Percentiles rank a stretch among this genome's conserved stretches.
These are phyloP conservation scores for Diaporthe aspalathi DNA, from an alignment of 2,329 filamentous ascomycete species.

Conservation along the genomic window DNA sequence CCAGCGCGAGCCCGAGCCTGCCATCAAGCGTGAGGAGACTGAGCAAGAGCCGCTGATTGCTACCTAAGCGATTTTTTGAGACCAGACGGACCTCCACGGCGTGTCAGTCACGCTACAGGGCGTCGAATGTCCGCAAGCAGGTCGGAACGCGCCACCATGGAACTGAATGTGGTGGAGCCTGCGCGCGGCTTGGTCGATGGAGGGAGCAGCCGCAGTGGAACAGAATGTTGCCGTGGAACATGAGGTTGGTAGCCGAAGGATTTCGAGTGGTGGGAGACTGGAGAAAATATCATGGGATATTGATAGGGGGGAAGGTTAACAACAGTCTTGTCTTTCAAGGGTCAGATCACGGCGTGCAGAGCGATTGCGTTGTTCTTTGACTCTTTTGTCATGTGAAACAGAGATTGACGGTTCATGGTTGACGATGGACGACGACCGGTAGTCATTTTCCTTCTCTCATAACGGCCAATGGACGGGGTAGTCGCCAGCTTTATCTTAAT, in stretches of 20 bases:
- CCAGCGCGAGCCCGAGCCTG: constrained; percentile 46
- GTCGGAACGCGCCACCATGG: not conserved
- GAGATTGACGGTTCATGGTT: constrained; percentile 37
- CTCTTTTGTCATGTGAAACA: constrained; percentile 24
- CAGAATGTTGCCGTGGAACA: not conserved
- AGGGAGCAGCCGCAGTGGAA: not conserved
- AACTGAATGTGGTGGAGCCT: not conserved
- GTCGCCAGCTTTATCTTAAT: constrained; percentile 32
- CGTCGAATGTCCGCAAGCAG: not conserved
- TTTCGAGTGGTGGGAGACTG: not conserved
- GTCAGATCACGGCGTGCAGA: constrained; percentile 36
- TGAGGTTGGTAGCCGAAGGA: constrained; percentile 1
- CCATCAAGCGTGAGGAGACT: constrained; percentile 44
- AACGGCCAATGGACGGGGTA: constrained; percentile 30
- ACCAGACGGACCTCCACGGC: not conserved
- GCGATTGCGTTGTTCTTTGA: constrained; percentile 34
- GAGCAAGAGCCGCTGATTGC: constrained; percentile 50
- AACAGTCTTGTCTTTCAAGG: constrained; percentile 18
- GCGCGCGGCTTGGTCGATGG: not conserved
- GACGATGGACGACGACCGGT: constrained; percentile 37
- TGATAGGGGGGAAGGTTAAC: constrained; percentile 7
- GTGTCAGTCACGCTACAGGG: constrained; percentile 7
- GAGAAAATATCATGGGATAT: constrained; percentile 16
- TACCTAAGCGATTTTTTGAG: constrained; percentile 44
- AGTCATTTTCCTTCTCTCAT: constrained; percentile 30